Percentiles rank a stretch among this genome's conserved stretches.
Evolutionary conservation across 768 basidiomycete genomes (phyloP).

Genomic region (Rhodotorula sphaerocarpa): DNA sequence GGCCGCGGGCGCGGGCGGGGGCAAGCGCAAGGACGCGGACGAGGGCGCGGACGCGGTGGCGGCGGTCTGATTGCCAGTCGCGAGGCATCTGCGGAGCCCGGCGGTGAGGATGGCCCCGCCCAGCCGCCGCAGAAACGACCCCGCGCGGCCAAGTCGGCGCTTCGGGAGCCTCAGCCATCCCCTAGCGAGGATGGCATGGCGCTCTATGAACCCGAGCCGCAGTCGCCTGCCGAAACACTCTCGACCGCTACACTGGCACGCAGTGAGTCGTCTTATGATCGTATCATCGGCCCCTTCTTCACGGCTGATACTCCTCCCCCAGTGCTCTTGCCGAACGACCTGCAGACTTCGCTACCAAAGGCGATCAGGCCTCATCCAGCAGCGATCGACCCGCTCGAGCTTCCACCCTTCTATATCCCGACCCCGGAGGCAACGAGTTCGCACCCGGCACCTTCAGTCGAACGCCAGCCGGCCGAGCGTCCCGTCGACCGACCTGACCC

Average conservation of each 20-base stretch:
- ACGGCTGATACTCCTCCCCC: too few relatives aligned
- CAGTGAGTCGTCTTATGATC: neutral
- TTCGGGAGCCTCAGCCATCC: too few relatives aligned
- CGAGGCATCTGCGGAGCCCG: too few relatives aligned
- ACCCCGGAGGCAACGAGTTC: neutral
- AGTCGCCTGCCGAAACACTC: neutral
- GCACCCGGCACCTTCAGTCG: too few relatives aligned
- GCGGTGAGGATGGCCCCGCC: too few relatives aligned
- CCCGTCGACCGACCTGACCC: too few relatives aligned
- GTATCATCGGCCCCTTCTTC: too few relatives aligned
- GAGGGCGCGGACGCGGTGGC: neutral
- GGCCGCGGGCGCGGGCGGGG: neutral
- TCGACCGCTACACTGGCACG: slow-evolving; percentile 1
- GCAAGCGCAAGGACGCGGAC: neutral
- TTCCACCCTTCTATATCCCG: slow-evolving; percentile 19
- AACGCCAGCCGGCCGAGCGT: too few relatives aligned
- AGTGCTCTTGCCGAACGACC: slow-evolving; percentile 23
- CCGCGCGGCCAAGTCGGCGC: too few relatives aligned
- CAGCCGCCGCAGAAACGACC: too few relatives aligned
- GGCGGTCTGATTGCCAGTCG: too few relatives aligned
- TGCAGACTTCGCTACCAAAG: slow-evolving; percentile 1
- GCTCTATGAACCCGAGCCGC: neutral
- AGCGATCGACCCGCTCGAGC: slow-evolving; percentile 16
- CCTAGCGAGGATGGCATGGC: neutral
- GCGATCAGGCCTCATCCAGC: slow-evolving; percentile 11